Percentiles rank a stretch among this genome's conserved stretches.
These are phyloP conservation scores for Platanus orientalis DNA, from an alignment of 164 flowering plant genomes.

Conservation along the genomic window DNA sequence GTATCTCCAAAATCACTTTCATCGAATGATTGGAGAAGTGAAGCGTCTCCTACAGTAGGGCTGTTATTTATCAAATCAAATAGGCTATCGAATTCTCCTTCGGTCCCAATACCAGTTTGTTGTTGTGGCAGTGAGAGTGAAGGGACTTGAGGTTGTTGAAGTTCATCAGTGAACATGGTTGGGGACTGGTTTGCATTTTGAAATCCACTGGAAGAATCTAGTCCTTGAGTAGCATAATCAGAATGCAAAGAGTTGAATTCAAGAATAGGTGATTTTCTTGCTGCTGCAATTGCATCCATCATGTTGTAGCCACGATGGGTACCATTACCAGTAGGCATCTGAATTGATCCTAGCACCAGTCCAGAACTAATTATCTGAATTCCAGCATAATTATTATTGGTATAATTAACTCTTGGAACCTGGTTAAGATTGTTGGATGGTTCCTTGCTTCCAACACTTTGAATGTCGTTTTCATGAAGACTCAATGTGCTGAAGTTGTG, in stretches of 20 bases:
- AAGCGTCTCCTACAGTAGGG: background rate
- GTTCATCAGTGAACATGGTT: background rate
- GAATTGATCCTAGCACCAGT: background rate
- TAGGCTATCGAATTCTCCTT: background rate
- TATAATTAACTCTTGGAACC: background rate
- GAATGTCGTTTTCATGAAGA: background rate
- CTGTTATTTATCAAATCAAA: background rate
- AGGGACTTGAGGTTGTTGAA: background rate
- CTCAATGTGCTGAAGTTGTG: background rate
- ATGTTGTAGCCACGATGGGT: no score
- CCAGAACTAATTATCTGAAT: background rate
- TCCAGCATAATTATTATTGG: background rate
- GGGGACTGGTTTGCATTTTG: background rate
- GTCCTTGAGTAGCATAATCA: background rate
- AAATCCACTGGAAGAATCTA: background rate
- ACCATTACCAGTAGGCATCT: background rate
- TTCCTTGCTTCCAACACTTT: background rate
- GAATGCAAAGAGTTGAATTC: background rate
- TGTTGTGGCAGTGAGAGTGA: background rate
- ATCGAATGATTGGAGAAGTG: background rate
- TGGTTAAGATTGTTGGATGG: background rate
- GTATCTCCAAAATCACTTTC: no score
- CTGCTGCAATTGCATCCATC: no score
- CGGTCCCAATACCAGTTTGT: background rate
- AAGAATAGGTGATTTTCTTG: background rate